Evolutionary conservation across 2,329 filamentous ascomycete genomes (phyloP).

Genomic region (Botrytis medusae): DNA sequence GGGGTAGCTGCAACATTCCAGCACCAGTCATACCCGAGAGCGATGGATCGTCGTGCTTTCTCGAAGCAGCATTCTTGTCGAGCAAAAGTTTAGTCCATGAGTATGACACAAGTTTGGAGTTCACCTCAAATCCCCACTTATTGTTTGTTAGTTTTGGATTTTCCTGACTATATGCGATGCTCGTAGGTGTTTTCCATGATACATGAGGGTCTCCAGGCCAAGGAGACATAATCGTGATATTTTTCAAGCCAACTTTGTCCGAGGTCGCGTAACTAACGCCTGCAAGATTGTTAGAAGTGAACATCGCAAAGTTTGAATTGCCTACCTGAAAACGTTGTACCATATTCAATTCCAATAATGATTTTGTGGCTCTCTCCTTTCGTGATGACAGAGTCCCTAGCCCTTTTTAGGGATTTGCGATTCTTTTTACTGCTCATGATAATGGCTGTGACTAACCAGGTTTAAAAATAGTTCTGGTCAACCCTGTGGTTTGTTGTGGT

Average conservation of each 20-base stretch:
- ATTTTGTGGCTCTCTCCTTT: too few relatives aligned
- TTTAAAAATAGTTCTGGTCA: background rate
- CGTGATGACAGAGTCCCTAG: background rate
- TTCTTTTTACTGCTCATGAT: background rate
- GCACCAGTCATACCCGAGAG: constrained; percentile 19
- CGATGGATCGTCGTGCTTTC: constrained; percentile 27
- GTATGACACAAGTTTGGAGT: constrained; percentile 29
- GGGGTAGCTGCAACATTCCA: constrained; percentile 28
- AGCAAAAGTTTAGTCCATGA: constrained; percentile 37
- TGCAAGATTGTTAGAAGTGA: background rate
- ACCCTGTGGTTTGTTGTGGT: too few relatives aligned
- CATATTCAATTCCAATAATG: constrained; percentile 35
- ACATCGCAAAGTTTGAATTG: background rate
- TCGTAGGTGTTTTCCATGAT: constrained; percentile 29
- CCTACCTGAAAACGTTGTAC: constrained; percentile 34
- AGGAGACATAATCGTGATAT: constrained; percentile 27
- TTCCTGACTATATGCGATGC: constrained; percentile 30
- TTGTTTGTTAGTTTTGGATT: constrained; percentile 23
- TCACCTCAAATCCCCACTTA: constrained; percentile 35
- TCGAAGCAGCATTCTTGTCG: constrained; percentile 27
- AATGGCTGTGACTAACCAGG: background rate
- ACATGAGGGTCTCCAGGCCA: constrained; percentile 29
- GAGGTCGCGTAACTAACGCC: constrained; percentile 28
- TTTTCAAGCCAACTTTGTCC: constrained; percentile 26
- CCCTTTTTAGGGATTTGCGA: background rate